Conservation (phyloP, 129 eudicot species). For the Ambrosia trifida region DNA sequence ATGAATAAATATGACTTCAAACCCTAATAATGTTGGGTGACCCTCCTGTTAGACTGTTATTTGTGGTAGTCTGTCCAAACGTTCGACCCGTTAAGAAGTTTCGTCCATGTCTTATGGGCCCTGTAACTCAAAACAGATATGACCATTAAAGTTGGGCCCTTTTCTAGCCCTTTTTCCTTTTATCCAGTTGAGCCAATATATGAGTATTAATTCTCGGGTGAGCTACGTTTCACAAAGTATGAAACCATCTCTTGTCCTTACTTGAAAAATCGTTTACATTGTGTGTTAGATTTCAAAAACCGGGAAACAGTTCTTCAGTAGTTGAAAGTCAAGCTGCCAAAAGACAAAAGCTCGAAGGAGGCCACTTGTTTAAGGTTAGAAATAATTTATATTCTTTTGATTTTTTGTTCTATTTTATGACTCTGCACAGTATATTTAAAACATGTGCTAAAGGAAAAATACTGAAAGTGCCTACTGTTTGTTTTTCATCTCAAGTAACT, state of each 20-base stretch:
- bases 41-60: no score
- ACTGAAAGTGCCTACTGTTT: not conserved
- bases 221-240: no score
- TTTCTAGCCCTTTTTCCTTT: no score
- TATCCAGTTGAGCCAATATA: no score
- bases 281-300: conserved; percentile 48
- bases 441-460: not conserved
- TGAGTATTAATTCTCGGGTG: no score
- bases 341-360: conserved; percentile 95
- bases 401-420: not conserved
- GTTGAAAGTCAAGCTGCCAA: conserved; percentile 91
- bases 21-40: no score
- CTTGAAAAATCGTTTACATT: not conserved
- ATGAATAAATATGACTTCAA: no score
- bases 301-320: conserved; percentile 44
- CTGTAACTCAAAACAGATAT: no score
- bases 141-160: no score
- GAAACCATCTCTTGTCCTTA: not conserved
- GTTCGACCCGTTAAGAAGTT: no score
- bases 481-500: not conserved
- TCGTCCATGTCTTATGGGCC: no score
- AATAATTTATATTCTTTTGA: conserved; percentile 3
- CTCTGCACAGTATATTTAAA: not conserved
- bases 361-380: conserved; percentile 75
- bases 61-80: no score